These are phyloP conservation scores for Xylaria hypoxylon DNA, from an alignment of 2,329 filamentous ascomycete species.

Conservation along the genomic window DNA sequence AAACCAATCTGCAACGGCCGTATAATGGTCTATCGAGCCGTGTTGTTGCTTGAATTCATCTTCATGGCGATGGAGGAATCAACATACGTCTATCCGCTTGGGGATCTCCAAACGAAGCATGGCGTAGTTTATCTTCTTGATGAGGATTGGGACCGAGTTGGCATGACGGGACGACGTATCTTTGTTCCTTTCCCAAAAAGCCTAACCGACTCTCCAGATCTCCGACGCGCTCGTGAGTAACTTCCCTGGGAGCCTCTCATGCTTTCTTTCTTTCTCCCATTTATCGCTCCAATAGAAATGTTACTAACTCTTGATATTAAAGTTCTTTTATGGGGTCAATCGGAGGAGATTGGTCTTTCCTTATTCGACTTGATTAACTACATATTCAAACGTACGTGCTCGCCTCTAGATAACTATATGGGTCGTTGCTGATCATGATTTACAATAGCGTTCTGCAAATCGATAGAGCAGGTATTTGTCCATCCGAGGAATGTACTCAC, in stretches of 20 bases:
- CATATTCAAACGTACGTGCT: slow-evolving; percentile 30
- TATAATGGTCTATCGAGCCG: slow-evolving; percentile 24
- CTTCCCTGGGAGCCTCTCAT: background rate
- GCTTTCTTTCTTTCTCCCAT: background rate
- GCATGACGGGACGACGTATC: slow-evolving; percentile 34
- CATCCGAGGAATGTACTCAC: slow-evolving; percentile 23
- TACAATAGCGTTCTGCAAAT: slow-evolving; percentile 24
- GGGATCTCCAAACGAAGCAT: slow-evolving; percentile 8
- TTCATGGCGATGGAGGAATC: slow-evolving; percentile 17
- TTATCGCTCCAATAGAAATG: too few species aligned
- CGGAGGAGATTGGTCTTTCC: slow-evolving; percentile 22
- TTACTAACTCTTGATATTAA: slow-evolving; percentile 15
- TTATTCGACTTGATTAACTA: slow-evolving; percentile 12
- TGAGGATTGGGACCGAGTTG: slow-evolving; percentile 26
- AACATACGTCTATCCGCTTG: slow-evolving; percentile 24
- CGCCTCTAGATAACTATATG: too few species aligned
- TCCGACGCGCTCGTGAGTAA: slow-evolving; percentile 23
- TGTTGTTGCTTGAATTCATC: slow-evolving; percentile 16
- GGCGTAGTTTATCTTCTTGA: slow-evolving; percentile 21
- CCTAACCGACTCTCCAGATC: background rate
- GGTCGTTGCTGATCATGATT: slow-evolving; percentile 2
- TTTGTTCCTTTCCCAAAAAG: slow-evolving; percentile 32
- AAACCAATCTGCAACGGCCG: slow-evolving; percentile 25
- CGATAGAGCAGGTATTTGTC: slow-evolving; percentile 1
- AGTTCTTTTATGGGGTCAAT: slow-evolving; percentile 24